A percentile compares a stretch with the other conserved stretches of the same genome.
Conservation (phyloP, 495 filamentous ascomycete species). For the Wilcoxina mikolae region DNA sequence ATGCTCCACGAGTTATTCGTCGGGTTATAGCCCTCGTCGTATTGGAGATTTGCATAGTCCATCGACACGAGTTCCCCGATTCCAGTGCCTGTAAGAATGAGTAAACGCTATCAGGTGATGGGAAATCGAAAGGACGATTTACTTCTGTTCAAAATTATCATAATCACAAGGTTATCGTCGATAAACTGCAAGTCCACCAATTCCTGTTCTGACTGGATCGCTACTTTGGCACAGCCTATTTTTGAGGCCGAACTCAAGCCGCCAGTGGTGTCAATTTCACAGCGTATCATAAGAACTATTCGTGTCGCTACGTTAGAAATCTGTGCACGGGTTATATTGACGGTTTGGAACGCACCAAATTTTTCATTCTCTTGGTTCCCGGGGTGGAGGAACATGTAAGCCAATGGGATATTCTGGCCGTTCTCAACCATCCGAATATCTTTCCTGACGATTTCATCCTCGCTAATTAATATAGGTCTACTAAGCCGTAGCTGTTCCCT, state of each 20-base stretch:
- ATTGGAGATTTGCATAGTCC: slow-evolving; percentile 27
- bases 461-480: slow-evolving; percentile 35
- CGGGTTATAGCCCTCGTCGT: slow-evolving; percentile 29
- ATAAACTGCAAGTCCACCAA: slow-evolving; percentile 44
- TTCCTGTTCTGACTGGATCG: slow-evolving; percentile 25
- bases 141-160: slow-evolving; percentile 37
- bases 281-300: slow-evolving; percentile 39
- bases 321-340: not conserved
- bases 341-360: not conserved
- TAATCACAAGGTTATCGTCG: slow-evolving; percentile 38
- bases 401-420: slow-evolving; percentile 14
- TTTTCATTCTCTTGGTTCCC: slow-evolving; percentile 1
- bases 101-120: not conserved
- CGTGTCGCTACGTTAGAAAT: not conserved
- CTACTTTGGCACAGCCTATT: slow-evolving; percentile 32
- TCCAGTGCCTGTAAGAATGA: not conserved
- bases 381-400: slow-evolving; percentile 29
- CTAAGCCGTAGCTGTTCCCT: slow-evolving; percentile 42
- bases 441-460: slow-evolving; percentile 16
- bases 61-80: slow-evolving; percentile 19
- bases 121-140: slow-evolving; percentile 7
- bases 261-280: slow-evolving; percentile 36
- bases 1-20: slow-evolving; percentile 21
- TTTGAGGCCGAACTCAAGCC: slow-evolving; percentile 41
- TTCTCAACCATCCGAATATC: slow-evolving; percentile 32